Evolutionary conservation across 257 asterid species (phyloP), one percentile per base, ranked within the genome.

Genomic region (Avicennia marina): DNA sequence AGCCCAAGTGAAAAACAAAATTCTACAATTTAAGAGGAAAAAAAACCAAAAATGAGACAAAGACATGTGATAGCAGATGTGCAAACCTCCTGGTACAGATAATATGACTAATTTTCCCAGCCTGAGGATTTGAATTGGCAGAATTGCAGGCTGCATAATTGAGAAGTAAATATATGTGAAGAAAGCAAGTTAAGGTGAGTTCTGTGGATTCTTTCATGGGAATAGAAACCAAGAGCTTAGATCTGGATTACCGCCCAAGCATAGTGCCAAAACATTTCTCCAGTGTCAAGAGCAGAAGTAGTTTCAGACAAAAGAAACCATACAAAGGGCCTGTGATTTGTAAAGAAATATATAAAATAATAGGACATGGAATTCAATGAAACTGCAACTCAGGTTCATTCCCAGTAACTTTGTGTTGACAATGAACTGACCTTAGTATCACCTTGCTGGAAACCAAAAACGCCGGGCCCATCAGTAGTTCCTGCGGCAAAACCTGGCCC

Each of bases 391-490:
- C 26, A 60, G 53, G 25, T 17, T 22, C 33, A 42, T 27, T n/a
- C n/a, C 26, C 32, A 46, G 17, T 4, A 29, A 39, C 19, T 33
- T 5, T n/a, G 11, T 48, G 44, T n/a, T n/a, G n/a, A n/a, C n/a
- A n/a, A n/a, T n/a, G 18, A 21, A 24, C 64, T 52, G 7, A 76
- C 89, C 89, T 78, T 63, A 11, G 62, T 67, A 46, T 83, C 86
- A 12, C 93, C 89, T 50, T 83, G 89, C 58, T 74, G 78, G 22
- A 83, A 83, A 39, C 81, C 84, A 6, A 75, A 78, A 50, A 34
- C 77, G n/a, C 89, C 93, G 7, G 89, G 93, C 4, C 89, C 93
- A 33, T 80, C 86, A 4, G 89, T 83, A n/a, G 93, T 83, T 50
- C 93, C 89, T 2, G 89, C 89, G 0, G 89, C 89, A 53, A 80